Conservation (phyloP, 2,329 filamentous ascomycete species). For the Venturia carpophila region DNA sequence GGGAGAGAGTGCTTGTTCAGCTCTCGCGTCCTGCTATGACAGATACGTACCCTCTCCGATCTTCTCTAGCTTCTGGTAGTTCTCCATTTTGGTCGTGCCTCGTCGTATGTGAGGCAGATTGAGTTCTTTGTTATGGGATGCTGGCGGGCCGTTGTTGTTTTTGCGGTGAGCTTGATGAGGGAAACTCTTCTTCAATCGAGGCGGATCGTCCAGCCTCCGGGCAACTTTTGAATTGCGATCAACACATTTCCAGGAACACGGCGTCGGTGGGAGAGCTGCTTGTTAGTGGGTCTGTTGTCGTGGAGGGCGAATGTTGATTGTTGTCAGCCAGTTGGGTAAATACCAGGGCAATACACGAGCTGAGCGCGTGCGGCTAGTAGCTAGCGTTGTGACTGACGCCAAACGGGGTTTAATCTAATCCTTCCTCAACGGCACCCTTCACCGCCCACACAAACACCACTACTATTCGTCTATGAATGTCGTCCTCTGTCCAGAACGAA, state of each 20-base stretch:
- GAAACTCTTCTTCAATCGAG: neutral
- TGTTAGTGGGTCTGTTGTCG: neutral
- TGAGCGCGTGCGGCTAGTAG: neutral
- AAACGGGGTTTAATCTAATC: neutral
- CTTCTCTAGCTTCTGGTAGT: conserved; percentile 95
- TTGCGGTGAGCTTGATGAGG: neutral
- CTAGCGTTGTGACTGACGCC: neutral
- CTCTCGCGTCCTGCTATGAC: conserved; percentile 4
- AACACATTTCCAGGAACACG: conserved; percentile 10
- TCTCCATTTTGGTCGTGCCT: conserved; percentile 58
- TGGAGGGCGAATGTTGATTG: neutral
- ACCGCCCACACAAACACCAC: too few species aligned
- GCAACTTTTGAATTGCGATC: neutral
- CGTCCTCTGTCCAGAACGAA: too few species aligned
- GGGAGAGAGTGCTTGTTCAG: neutral
- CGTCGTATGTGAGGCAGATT: neutral
- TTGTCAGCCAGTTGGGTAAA: neutral
- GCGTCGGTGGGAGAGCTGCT: neutral
- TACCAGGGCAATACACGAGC: neutral
- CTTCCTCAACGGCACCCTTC: too few species aligned
- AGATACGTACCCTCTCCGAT: conserved; percentile 71
- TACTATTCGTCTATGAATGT: too few species aligned
- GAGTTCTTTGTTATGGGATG: neutral
- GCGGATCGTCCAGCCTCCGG: neutral
- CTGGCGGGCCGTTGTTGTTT: conserved; percentile 2